phyloP scores from a whole-genome alignment of 495 filamentous ascomycete species.

The Aspergillus ellipticus region DNA sequence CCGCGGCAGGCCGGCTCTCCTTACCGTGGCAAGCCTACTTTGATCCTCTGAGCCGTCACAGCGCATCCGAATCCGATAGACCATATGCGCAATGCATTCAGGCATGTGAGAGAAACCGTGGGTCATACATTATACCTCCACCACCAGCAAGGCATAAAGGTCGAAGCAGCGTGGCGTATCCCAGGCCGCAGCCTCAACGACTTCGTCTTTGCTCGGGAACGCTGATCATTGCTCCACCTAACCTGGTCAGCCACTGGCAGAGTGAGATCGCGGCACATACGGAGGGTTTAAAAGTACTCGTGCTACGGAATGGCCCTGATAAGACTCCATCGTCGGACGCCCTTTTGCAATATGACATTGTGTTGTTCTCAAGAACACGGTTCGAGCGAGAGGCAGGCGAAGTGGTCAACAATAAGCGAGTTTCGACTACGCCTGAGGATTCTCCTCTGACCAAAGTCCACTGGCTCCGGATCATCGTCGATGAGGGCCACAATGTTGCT shows the following conservation, averaged over 20 bases:
- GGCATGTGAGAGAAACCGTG: slow-evolving; percentile 51
- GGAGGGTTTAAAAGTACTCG: slow-evolving; percentile 58
- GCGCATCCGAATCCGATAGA: slow-evolving; percentile 16
- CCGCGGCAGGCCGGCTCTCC: slow-evolving; percentile 58
- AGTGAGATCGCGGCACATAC: slow-evolving; percentile 66
- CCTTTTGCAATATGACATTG: slow-evolving; percentile 68
- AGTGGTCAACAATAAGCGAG: slow-evolving; percentile 26
- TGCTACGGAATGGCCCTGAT: slow-evolving; percentile 47
- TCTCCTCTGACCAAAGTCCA: slow-evolving; percentile 68
- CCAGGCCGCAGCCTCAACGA: slow-evolving; percentile 37
- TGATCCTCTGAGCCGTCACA: slow-evolving; percentile 28
- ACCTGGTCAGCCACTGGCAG: slow-evolving; percentile 55
- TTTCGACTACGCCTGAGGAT: slow-evolving; percentile 30
- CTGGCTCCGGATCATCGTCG: slow-evolving; percentile 83
- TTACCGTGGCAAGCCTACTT: slow-evolving; percentile 68
- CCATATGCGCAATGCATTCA: slow-evolving; percentile 46
- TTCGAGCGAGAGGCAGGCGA: slow-evolving; percentile 62
- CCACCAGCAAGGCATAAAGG: slow-evolving; percentile 41
- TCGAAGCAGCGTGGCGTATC: slow-evolving; percentile 40
- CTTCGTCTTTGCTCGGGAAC: slow-evolving; percentile 66
- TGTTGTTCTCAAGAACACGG: slow-evolving; percentile 70
- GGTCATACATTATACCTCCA: slow-evolving; percentile 51
- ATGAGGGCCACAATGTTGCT: slow-evolving; percentile 85
- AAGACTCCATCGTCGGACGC: slow-evolving; percentile 55
- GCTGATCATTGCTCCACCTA: slow-evolving; percentile 51